These are phyloP conservation scores for Fraxinus floribunda DNA, from an alignment of 305 asterid species.

Conservation along the genomic window DNA sequence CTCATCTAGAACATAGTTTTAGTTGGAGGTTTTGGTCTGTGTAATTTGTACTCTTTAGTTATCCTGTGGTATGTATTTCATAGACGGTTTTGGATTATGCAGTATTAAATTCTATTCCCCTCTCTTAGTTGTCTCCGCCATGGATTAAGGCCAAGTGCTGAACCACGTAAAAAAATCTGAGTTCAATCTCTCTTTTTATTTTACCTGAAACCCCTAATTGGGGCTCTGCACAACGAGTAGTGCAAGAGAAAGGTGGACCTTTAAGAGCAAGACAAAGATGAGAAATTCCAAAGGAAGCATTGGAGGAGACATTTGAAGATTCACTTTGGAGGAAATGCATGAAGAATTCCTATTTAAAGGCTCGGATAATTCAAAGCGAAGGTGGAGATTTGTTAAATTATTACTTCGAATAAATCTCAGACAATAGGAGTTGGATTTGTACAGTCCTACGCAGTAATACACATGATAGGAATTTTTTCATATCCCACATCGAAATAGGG, in stretches of 20 bases:
- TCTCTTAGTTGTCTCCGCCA: not conserved
- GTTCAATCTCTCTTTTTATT: not conserved
- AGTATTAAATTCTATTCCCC: not conserved
- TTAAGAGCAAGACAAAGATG: not conserved
- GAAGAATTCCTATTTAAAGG: not conserved
- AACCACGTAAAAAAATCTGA: not conserved
- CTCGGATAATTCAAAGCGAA: not conserved
- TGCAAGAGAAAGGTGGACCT: not conserved
- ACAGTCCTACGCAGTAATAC: not conserved
- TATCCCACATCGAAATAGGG: not conserved
- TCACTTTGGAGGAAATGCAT: not conserved
- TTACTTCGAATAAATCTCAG: not conserved
- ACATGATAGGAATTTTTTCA: not conserved
- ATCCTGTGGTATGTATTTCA: not conserved
- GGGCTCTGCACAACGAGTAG: not conserved
- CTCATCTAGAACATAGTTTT: not conserved
- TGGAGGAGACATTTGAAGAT: not conserved
- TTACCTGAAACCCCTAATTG: not conserved
- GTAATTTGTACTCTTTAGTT: not conserved
- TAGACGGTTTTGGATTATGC: not conserved
- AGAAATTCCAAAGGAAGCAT: not conserved
- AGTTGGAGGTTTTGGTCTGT: not conserved
- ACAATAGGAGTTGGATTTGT: not conserved
- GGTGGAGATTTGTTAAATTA: not conserved
- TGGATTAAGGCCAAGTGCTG: not conserved